These are phyloP conservation scores for Grosmannia penicillata DNA, from an alignment of 2,329 filamentous ascomycete genomes.

Conservation along the genomic window DNA sequence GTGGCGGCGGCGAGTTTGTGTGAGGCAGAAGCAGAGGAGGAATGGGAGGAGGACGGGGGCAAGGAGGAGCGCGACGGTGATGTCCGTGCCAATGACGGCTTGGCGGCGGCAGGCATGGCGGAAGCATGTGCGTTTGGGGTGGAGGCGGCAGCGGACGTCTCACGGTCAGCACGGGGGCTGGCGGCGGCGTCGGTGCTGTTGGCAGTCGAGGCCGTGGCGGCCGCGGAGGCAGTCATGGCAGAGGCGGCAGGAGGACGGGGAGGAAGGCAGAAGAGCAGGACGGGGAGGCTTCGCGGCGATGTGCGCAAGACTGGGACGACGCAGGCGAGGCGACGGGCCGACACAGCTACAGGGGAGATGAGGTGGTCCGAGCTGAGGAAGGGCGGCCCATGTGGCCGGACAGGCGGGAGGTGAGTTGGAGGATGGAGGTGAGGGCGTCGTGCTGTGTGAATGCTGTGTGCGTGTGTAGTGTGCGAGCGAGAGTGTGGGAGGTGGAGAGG, in stretches of 20 bases:
- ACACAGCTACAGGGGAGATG: slow-evolving; percentile 3
- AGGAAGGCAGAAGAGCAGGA: background rate
- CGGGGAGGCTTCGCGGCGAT: background rate
- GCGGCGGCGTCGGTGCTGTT: background rate
- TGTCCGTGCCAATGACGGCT: background rate
- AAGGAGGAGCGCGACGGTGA: slow-evolving; percentile 3
- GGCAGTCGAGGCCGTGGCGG: background rate
- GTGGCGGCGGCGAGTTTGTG: slow-evolving; percentile 6
- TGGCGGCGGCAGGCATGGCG: slow-evolving; percentile 2
- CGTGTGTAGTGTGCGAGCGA: background rate
- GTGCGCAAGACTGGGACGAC: too few relatives aligned
- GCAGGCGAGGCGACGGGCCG: slow-evolving; percentile 3
- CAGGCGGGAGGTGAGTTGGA: background rate
- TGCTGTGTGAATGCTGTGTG: background rate
- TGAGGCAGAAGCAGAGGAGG: slow-evolving; percentile 4
- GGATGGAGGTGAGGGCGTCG: background rate
- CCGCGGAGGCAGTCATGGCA: background rate
- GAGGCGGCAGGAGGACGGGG: background rate
- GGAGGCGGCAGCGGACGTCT: slow-evolving; percentile 1
- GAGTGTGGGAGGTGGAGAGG: too few relatives aligned
- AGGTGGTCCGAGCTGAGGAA: background rate
- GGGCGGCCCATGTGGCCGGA: slow-evolving; percentile 1
- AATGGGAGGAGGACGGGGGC: background rate
- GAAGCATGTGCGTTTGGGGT: background rate
- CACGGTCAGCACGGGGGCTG: slow-evolving; percentile 1